Base-by-base conservation (phyloP, 1,284 basidiomycete genomes). In the Ceratobasidium sp. region DNA sequence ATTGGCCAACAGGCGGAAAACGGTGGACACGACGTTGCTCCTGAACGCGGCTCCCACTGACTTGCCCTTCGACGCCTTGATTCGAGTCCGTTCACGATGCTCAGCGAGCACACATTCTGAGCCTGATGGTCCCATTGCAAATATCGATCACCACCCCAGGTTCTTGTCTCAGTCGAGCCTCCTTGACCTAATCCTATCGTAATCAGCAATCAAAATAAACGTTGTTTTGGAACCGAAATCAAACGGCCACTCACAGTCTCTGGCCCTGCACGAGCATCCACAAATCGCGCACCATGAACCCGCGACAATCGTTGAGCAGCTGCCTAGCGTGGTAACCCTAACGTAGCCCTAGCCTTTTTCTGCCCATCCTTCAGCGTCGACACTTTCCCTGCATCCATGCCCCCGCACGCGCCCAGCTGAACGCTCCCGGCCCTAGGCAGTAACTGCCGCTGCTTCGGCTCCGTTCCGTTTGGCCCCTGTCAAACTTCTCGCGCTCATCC, bases 111-210 rank as follows among this genome's bases (percentile, higher is more conserved):
- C 96, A 75, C 90, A 89, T 53, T 90, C 89, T 98, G 48, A 93
- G 88, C 29, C 93, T 90, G 76, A 99, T 91, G 76, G 99, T 94
- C 78, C 98, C 97, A 80, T 99, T 97, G 29, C 95, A 88, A 29
- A 96, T 93, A 79, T 97, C 93, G 62, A 93, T 89, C 80, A 99
- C 92, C 87, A 99, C 93, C 56, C 91, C 91, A 78, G 91, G 84
- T 99, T 98, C 88, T 99, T 99, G 85, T 94, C 92, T 79, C 75
- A 99, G 89, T 82, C 96, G 97, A n/a, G 96, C 89, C 82, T 99
- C 97, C 74, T 87, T 87, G 77, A 97, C 93, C 94, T 95, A 9
- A 71, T 11, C 73, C 53, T 45, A 63, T 75, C 29, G 36, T 74
- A 41, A 76, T 78, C 72, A 76, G 75, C 73, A 69, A 29, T 33